Evolutionary conservation across 2,329 filamentous ascomycete genomes (phyloP).

Genomic region (Geosmithia putterillii): DNA sequence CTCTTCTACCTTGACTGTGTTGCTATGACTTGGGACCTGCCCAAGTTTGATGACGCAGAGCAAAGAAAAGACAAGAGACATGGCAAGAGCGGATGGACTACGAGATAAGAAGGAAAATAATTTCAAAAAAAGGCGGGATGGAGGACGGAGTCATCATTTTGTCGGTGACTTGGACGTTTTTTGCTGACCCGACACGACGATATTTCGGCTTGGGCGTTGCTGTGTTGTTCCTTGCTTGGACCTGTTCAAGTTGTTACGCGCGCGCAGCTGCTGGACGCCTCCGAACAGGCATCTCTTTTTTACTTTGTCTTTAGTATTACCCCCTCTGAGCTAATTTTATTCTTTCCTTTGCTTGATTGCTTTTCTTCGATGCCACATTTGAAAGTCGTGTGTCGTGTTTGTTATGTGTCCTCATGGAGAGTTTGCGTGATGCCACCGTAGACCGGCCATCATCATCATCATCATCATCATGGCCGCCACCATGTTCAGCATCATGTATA

Average conservation of each 20-base stretch:
- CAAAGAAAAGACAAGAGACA: too few species aligned
- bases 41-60: not conserved
- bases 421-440: too few species aligned
- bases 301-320: constrained; percentile 23
- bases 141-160: not conserved
- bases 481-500: too few species aligned
- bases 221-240: constrained; percentile 1
- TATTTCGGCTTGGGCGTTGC: constrained; percentile 4
- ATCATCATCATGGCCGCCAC: too few species aligned
- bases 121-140: constrained; percentile 1
- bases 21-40: not conserved
- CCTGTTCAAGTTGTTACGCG: not conserved
- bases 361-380: not conserved
- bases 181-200: not conserved
- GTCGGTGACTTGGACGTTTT: constrained; percentile 1
- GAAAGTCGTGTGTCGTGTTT: too few species aligned
- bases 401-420: too few species aligned
- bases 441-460: too few species aligned
- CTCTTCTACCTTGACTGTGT: not conserved
- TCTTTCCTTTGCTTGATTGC: constrained; percentile 5
- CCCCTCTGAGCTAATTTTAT: constrained; percentile 18
- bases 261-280: constrained; percentile 8
- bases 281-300: constrained; percentile 11
- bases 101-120: not conserved
- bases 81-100: not conserved